Base-by-base conservation (phyloP, 768 basidiomycete genomes). In the Hericium coralloides region DNA sequence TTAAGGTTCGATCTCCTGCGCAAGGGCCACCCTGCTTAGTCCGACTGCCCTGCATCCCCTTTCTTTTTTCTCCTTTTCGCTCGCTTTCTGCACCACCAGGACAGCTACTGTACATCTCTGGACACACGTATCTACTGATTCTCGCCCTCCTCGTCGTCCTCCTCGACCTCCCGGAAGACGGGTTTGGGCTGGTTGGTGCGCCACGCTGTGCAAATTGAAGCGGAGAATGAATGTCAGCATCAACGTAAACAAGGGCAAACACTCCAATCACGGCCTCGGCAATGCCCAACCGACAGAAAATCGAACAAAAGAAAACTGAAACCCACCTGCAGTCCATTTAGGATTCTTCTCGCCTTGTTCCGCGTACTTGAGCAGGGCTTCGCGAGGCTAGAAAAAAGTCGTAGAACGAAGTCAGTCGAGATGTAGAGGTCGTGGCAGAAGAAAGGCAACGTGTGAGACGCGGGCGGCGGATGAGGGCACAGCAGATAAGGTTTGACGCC, bases 351-450 rank as follows among this genome's bases (percentile, higher is more conserved):
- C 87, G 60, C 85, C 85, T 57, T 72, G 68, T 17, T 86, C 73
- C 37, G 97, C 97, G 64, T 94, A 98, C 72, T 85, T 92, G 78
- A 98, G 88, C 56, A 99, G 75, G 3, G 97, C 97, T 73, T 97
- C 95, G 60, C 97, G 87, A 45, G 97, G 97, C 95, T 98, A 73
- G 22, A 64, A 66, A 20, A 18, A 25, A 49, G 64, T 60, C 60
- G 62, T 64, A 65, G 66, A 43, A 58, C 43, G 56, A 15, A 31
- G 53, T 47, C 38, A 47, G 53, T 18, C 6, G 26, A 18, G 14
- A 17, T 50, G 43, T 7, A 12, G 12, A 8, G 18, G 47, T 59
- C 48, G 53, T 60, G 59, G 56, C 56, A 60, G 56, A 41, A 31
- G 18, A 39, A 48, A 37, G 15, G 49, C 26, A 50, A 36, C 15